A percentile compares a stretch with the other conserved stretches of the same genome.
Conservation (phyloP, 176 grass and related monocot genomes). For the Aegilops longissima region DNA sequence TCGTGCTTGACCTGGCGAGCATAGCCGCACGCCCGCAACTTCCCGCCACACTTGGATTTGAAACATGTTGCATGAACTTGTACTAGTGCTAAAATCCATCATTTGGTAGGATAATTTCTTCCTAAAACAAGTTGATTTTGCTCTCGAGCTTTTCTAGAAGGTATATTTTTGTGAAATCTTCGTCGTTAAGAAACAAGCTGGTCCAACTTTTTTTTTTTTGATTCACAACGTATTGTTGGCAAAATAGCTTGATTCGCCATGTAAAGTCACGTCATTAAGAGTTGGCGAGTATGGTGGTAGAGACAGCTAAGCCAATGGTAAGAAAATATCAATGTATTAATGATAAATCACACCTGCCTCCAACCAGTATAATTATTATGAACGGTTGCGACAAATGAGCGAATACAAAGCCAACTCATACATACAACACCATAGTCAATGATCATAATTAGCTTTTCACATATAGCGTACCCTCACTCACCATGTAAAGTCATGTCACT, state of each 20-base stretch:
- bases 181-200: background rate
- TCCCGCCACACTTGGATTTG: too few species aligned
- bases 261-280: background rate
- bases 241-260: background rate
- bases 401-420: background rate
- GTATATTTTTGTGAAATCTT: too few species aligned
- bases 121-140: too few species aligned
- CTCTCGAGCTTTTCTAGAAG: too few species aligned
- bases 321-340: background rate
- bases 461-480: background rate
- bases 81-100: too few species aligned
- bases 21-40: too few species aligned
- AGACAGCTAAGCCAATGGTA: too few species aligned
- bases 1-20: too few species aligned
- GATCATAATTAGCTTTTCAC: too few species aligned
- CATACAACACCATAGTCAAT: too few species aligned
- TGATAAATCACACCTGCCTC: background rate
- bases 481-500: background rate
- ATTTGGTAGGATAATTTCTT: too few species aligned
- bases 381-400: background rate
- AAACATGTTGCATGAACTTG: too few species aligned
- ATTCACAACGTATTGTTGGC: background rate
- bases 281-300: background rate
- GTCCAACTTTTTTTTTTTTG: background rate
- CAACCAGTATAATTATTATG: background rate